Percentiles rank a stretch among this genome's conserved stretches.
phyloP scores from a whole-genome alignment of 2,329 filamentous ascomycete species.

The Alternaria metachromatica region DNA sequence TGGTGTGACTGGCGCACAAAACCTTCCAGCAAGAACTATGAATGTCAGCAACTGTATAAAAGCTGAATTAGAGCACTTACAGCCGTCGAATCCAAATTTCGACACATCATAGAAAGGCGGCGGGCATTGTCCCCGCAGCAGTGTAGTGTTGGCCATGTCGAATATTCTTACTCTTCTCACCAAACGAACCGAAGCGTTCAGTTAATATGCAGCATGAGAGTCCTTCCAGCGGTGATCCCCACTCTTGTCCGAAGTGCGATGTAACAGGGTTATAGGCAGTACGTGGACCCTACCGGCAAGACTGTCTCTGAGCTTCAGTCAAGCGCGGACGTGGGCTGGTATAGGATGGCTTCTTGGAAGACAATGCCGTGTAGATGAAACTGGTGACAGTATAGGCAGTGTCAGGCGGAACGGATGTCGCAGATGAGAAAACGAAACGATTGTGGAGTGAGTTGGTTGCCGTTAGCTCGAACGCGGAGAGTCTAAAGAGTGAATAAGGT shows the following conservation, averaged over 20 bases:
- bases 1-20: slow-evolving; percentile 58
- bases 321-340: slow-evolving; percentile 13
- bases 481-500: slow-evolving; percentile 30
- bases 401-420: slow-evolving; percentile 28
- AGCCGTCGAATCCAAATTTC: slow-evolving; percentile 69
- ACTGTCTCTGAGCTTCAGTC: slow-evolving; percentile 10
- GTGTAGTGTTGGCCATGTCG: slow-evolving; percentile 24
- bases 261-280: neutral
- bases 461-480: slow-evolving; percentile 17
- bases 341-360: slow-evolving; percentile 9
- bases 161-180: slow-evolving; percentile 3
- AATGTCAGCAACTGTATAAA: slow-evolving; percentile 38
- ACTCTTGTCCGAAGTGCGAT: neutral
- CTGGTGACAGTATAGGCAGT: neutral
- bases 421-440: slow-evolving; percentile 25
- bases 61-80: slow-evolving; percentile 57
- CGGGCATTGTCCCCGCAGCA: slow-evolving; percentile 64
- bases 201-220: slow-evolving; percentile 32
- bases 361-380: slow-evolving; percentile 7
- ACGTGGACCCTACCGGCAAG: slow-evolving; percentile 12
- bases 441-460: slow-evolving; percentile 15
- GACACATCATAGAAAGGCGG: slow-evolving; percentile 71
- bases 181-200: slow-evolving; percentile 30
- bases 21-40: slow-evolving; percentile 61
- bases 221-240: slow-evolving; percentile 7